Percentiles rank a stretch among this genome's conserved stretches.
Conservation (phyloP, 176 grass and related monocot genomes). For the Cenchrus americanus region DNA sequence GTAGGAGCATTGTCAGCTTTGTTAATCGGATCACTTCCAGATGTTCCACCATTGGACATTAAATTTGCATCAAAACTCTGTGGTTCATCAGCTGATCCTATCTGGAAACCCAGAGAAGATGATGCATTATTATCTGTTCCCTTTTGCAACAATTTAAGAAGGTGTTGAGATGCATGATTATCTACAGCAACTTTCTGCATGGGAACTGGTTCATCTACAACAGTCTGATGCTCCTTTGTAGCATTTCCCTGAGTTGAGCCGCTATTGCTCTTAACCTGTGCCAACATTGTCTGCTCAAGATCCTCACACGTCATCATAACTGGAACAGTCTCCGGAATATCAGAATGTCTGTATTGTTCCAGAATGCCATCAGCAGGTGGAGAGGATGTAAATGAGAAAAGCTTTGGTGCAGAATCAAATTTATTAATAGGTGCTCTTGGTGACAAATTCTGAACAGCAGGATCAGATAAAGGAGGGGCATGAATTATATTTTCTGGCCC, state of each 20-base stretch:
- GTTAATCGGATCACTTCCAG: conserved; percentile 51
- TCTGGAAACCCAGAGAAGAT: conserved; percentile 44
- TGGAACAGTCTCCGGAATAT: conserved; percentile 52
- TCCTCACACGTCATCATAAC: conserved; percentile 91
- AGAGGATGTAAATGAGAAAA: conserved; percentile 35
- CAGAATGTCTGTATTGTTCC: conserved; percentile 47
- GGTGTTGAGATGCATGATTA: conserved; percentile 81
- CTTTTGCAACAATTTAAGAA: conserved; percentile 85
- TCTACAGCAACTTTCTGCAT: conserved; percentile 59
- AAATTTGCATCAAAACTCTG: conserved; percentile 37
- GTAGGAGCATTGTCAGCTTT: conserved; percentile 49
- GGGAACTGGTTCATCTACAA: conserved; percentile 33
- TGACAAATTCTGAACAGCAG: conserved; percentile 44
- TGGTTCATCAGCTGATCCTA: conserved; percentile 45
- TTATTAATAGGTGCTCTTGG: conserved; percentile 39
- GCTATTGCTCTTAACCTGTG: conserved; percentile 49
- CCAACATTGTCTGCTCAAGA: conserved; percentile 88
- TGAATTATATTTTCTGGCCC: conserved; percentile 39
- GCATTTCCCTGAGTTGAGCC: conserved; percentile 38
- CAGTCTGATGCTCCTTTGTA: conserved; percentile 41
- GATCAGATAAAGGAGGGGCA: conserved; percentile 45
- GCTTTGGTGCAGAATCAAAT: conserved; percentile 44
- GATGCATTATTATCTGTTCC: conserved; percentile 54
- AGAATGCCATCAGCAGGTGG: conserved; percentile 42
- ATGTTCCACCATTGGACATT: conserved; percentile 33